Evolutionary conservation across 2,329 filamentous ascomycete genomes (phyloP).

Genomic region (Grosmannia clavigera): DNA sequence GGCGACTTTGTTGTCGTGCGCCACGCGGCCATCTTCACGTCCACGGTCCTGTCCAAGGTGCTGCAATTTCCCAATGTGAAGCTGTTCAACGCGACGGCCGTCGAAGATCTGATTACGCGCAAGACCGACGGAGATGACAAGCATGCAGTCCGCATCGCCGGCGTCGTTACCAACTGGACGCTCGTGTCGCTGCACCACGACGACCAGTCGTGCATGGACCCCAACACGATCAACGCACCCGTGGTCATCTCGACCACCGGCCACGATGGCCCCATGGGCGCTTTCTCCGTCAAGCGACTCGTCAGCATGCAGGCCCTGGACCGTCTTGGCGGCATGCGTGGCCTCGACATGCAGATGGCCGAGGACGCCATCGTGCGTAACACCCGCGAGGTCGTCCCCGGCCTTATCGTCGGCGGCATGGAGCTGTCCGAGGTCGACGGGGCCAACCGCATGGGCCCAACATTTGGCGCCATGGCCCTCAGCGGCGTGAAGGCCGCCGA

Average conservation of each 20-base stretch:
- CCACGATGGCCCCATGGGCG: conserved; percentile 82
- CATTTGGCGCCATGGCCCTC: conserved; percentile 58
- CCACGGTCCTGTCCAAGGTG: conserved; percentile 73
- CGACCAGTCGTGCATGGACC: conserved; percentile 92
- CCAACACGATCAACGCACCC: conserved; percentile 90
- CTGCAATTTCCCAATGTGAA: conserved; percentile 82
- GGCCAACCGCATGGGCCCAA: conserved; percentile 71
- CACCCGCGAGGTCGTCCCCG: conserved; percentile 77
- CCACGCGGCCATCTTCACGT: conserved; percentile 87
- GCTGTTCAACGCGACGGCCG: conserved; percentile 88
- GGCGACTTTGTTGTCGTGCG: conserved; percentile 84
- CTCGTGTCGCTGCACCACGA: conserved; percentile 79
- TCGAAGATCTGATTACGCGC: conserved; percentile 87
- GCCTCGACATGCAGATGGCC: conserved; percentile 80
- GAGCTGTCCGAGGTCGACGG: conserved; percentile 84
- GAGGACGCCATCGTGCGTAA: conserved; percentile 91
- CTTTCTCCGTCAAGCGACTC: conserved; percentile 82
- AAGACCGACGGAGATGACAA: conserved; percentile 30
- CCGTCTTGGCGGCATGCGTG: conserved; percentile 82
- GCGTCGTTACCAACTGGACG: conserved; percentile 94
- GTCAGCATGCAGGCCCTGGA: conserved; percentile 78
- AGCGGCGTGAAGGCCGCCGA: conserved; percentile 85
- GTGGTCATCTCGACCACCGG: conserved; percentile 82
- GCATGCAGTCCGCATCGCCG: conserved; percentile 57
- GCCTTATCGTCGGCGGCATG: conserved; percentile 90